phyloP scores from a whole-genome alignment of 1,139 yeast genomes.

The Candida albicans region DNA sequence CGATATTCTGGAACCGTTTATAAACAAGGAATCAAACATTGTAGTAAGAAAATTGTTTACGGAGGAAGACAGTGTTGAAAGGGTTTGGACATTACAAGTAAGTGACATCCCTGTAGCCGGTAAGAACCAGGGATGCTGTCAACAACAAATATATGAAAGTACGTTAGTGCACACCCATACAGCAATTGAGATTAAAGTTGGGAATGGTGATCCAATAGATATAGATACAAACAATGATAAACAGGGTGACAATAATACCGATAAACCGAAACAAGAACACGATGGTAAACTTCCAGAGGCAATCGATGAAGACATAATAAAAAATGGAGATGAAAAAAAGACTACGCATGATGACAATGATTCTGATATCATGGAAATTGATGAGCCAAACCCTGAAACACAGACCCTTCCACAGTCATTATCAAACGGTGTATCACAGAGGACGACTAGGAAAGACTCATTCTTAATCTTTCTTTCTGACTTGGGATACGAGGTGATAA shows the following conservation, averaged over 20 bases:
- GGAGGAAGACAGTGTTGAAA: slow-evolving; percentile 30
- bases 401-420: background rate
- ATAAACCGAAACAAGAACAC: slow-evolving; percentile 4
- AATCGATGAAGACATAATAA: background rate
- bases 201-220: slow-evolving; percentile 7
- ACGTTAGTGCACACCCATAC: slow-evolving; percentile 53
- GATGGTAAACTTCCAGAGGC: slow-evolving; percentile 1
- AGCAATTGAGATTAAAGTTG: slow-evolving; percentile 13
- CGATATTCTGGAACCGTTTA: slow-evolving; percentile 30
- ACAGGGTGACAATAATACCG: slow-evolving; percentile 4
- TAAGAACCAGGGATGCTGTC: slow-evolving; percentile 58
- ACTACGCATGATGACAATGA: background rate
- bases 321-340: slow-evolving; percentile 3
- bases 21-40: slow-evolving; percentile 19
- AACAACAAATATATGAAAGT: slow-evolving; percentile 71
- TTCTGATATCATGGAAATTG: slow-evolving; percentile 16
- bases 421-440: background rate
- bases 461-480: slow-evolving; percentile 55
- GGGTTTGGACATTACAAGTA: slow-evolving; percentile 64
- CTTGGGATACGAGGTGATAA: slow-evolving; percentile 68
- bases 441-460: slow-evolving; percentile 29
- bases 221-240: slow-evolving; percentile 9
- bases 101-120: slow-evolving; percentile 90
- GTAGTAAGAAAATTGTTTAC: slow-evolving; percentile 31
- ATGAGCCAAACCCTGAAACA: slow-evolving; percentile 2